phyloP scores from a whole-genome alignment of 768 basidiomycete species.

The Mycena maculata region DNA sequence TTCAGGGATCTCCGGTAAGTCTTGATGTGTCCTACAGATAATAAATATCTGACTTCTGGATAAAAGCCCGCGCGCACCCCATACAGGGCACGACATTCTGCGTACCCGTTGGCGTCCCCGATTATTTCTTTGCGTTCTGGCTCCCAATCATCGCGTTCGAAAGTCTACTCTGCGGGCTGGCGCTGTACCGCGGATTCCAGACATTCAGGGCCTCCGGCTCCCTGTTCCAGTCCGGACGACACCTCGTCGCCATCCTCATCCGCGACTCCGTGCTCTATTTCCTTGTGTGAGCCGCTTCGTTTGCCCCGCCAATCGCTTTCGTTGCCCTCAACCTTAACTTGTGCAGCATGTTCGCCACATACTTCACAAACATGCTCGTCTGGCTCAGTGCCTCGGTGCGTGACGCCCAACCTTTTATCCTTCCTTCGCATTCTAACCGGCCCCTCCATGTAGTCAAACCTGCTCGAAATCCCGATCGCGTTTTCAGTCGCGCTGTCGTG shows the following conservation, averaged over 20 bases:
- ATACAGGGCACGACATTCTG: constrained; percentile 52
- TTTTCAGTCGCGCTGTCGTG: constrained; percentile 70
- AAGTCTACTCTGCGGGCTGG: constrained; percentile 61
- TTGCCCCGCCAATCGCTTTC: no score
- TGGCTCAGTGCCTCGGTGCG: constrained; percentile 53
- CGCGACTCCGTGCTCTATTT: constrained; percentile 70
- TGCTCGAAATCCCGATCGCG: constrained; percentile 66
- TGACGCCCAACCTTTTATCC: constrained; percentile 19
- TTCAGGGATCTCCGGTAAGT: constrained; percentile 53
- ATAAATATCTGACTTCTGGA: background rate
- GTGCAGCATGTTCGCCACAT: constrained; percentile 66
- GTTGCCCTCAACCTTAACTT: background rate
- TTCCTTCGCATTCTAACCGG: background rate
- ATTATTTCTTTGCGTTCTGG: constrained; percentile 68
- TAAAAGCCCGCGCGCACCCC: constrained; percentile 30
- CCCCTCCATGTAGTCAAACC: constrained; percentile 42
- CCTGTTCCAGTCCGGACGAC: constrained; percentile 54
- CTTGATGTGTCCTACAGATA: background rate
- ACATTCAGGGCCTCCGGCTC: constrained; percentile 51
- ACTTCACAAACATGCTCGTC: constrained; percentile 60
- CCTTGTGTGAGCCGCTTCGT: constrained; percentile 61
- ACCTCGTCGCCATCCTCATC: constrained; percentile 62
- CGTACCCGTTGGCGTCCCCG: constrained; percentile 50
- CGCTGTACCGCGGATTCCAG: constrained; percentile 61
- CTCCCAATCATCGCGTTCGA: constrained; percentile 69